These are phyloP conservation scores for Begonia peltatifolia DNA, from an alignment of 306 rosid genomes.

Conservation along the genomic window DNA sequence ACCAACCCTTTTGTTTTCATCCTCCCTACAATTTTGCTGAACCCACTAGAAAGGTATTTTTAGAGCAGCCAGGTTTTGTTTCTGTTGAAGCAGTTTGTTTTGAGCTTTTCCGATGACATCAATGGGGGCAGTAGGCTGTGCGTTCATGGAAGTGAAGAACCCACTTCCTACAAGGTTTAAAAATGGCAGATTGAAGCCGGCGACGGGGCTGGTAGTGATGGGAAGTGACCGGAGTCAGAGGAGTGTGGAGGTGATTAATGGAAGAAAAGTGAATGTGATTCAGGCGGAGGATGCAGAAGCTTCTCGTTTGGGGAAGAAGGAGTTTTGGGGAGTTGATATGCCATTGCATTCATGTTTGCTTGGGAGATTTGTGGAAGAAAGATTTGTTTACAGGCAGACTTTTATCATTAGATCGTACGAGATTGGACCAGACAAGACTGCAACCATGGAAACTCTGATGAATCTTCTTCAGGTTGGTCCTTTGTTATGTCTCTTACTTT, in stretches of 20 bases:
- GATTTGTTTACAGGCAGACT: slow-evolving; percentile 50
- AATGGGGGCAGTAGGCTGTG: slow-evolving; percentile 24
- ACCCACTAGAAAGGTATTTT: slow-evolving; percentile 15
- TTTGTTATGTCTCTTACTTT: background rate
- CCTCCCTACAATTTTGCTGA: slow-evolving; percentile 11
- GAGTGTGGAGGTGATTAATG: slow-evolving; percentile 24
- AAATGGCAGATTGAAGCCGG: slow-evolving; percentile 3
- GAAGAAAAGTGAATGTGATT: slow-evolving; percentile 42
- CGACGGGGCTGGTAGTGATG: background rate
- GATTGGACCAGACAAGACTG: slow-evolving; percentile 88
- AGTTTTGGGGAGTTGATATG: slow-evolving; percentile 9
- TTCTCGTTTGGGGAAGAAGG: background rate
- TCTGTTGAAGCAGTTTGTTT: background rate
- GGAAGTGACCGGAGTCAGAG: slow-evolving; percentile 8
- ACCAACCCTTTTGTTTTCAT: background rate
- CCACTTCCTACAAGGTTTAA: slow-evolving; percentile 3
- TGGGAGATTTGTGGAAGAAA: slow-evolving; percentile 61
- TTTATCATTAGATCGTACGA: slow-evolving; percentile 78
- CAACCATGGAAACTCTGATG: slow-evolving; percentile 64
- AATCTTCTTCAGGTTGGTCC: slow-evolving; percentile 68
- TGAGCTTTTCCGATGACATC: slow-evolving; percentile 4
- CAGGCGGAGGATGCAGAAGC: slow-evolving; percentile 10
- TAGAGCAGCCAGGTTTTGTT: background rate
- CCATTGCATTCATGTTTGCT: slow-evolving; percentile 34
- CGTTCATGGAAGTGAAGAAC: no score